Conservation (phyloP, 176 grass and related monocot genomes). For the Carex cristatella region DNA sequence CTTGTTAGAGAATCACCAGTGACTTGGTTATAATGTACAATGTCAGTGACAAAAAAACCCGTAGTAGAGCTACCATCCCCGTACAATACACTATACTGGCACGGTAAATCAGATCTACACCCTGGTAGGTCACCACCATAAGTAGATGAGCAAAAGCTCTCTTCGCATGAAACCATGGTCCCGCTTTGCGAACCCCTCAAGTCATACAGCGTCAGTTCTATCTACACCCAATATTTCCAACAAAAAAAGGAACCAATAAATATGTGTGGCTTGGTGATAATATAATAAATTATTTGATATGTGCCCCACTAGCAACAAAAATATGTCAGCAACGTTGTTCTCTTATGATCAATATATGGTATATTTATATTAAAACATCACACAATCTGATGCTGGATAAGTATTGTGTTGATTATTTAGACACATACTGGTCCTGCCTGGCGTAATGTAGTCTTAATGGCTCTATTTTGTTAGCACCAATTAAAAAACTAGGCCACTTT, state of each 20-base stretch:
- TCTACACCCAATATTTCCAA: slow-evolving; percentile 32
- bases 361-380: neutral
- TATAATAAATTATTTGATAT: neutral
- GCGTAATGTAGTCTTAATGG: neutral
- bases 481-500: neutral
- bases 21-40: slow-evolving; percentile 63
- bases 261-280: neutral
- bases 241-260: slow-evolving; percentile 4
- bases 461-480: neutral
- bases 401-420: neutral
- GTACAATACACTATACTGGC: slow-evolving; percentile 64
- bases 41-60: slow-evolving; percentile 62
- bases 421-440: neutral
- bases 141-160: slow-evolving; percentile 49
- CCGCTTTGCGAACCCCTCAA: slow-evolving; percentile 51
- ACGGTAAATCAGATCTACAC: slow-evolving; percentile 34
- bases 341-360: neutral
- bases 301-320: neutral
- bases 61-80: slow-evolving; percentile 83
- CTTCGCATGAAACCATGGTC: slow-evolving; percentile 41
- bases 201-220: slow-evolving; percentile 87
- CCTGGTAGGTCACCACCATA: slow-evolving; percentile 20
- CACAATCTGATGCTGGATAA: neutral
- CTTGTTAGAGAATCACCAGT: slow-evolving; percentile 52
- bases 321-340: neutral